Conservation (phyloP, 2,329 filamentous ascomycete species). For the Colletotrichum theobromicola region DNA sequence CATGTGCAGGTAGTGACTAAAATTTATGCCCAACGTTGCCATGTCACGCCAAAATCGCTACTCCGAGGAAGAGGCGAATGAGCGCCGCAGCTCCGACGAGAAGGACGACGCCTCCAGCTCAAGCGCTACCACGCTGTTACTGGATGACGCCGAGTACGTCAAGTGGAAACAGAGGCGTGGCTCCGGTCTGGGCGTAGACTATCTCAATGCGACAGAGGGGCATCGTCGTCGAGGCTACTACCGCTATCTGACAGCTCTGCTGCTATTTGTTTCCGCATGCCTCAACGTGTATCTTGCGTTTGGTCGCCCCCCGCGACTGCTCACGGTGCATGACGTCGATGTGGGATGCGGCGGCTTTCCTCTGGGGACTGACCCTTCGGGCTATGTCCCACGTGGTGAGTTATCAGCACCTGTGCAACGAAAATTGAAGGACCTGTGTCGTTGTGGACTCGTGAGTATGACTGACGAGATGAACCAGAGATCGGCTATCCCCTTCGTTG, state of each 20-base stretch:
- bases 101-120: background rate
- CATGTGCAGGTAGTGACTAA: rapidly evolving
- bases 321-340: background rate
- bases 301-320: background rate
- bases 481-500: background rate
- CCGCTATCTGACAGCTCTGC: background rate
- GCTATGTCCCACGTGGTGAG: background rate
- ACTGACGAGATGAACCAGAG: background rate
- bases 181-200: background rate
- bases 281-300: background rate
- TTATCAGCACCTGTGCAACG: background rate
- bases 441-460: background rate
- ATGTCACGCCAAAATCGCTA: background rate
- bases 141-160: background rate
- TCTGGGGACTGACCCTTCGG: background rate
- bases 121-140: background rate
- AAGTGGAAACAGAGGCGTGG: background rate
- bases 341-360: background rate
- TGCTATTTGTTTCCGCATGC: background rate
- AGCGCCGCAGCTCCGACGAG: background rate
- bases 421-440: background rate
- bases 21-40: background rate
- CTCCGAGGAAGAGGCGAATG: background rate
- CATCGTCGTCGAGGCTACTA: background rate
- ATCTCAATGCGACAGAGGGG: background rate